Percentiles rank a stretch among this genome's conserved stretches.
Evolutionary conservation across 2,329 filamentous ascomycete species (phyloP).

Genomic region (Aspergillus sp.): DNA sequence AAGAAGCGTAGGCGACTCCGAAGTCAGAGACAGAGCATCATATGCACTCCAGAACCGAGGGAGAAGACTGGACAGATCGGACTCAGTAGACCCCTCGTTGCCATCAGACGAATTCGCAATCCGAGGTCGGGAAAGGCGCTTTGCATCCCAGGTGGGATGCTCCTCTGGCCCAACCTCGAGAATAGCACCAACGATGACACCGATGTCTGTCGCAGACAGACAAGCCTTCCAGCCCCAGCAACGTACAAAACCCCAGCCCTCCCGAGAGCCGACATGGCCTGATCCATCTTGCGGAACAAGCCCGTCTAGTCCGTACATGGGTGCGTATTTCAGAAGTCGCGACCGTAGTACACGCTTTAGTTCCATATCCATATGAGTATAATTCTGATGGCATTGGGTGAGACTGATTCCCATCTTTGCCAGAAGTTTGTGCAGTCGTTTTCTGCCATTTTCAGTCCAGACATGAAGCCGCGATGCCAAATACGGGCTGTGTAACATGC

Average conservation of each 20-base stretch:
- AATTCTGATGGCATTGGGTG: constrained; percentile 89
- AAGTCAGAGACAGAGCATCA: constrained; percentile 49
- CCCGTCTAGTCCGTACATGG: constrained; percentile 88
- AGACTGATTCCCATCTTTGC: constrained; percentile 98
- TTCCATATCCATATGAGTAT: constrained; percentile 98
- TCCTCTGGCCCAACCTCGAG: constrained; percentile 71
- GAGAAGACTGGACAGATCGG: constrained; percentile 29
- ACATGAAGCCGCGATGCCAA: constrained; percentile 87
- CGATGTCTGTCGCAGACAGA: constrained; percentile 86
- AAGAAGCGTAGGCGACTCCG: constrained; percentile 46
- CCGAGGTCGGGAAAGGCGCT: constrained; percentile 19
- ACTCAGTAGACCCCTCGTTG: constrained; percentile 14
- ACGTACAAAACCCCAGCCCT: constrained; percentile 94
- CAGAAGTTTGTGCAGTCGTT: constrained; percentile 85
- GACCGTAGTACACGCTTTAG: constrained; percentile 81
- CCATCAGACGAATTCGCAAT: constrained; percentile 14
- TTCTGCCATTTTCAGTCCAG: constrained; percentile 86
- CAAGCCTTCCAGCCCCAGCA: constrained; percentile 98
- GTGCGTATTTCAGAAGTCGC: constrained; percentile 85
- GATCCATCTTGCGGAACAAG: constrained; percentile 77
- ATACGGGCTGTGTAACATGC: constrained; percentile 96
- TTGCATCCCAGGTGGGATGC: constrained; percentile 28
- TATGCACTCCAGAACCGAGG: constrained; percentile 56
- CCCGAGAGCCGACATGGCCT: constrained; percentile 67
- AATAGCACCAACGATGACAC: constrained; percentile 86